Conservation (phyloP, 129 eudicot species). For the Ambrosia trifida region DNA sequence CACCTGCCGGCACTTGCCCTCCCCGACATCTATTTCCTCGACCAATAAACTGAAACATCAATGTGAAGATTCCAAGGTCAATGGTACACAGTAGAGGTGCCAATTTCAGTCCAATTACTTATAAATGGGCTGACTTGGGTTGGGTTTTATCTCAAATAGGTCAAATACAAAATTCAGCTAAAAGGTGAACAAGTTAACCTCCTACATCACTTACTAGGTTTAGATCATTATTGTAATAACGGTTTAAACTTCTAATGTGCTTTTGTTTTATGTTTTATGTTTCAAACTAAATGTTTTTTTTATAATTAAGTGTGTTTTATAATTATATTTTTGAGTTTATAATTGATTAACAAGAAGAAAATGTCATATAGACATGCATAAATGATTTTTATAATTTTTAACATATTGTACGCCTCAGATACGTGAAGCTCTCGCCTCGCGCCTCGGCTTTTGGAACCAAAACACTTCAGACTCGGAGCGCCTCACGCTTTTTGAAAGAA, state of each 20-base stretch:
- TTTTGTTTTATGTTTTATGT: no score
- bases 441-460: no score
- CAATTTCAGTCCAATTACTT: neutral
- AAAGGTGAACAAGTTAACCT: neutral
- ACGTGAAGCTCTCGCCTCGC: no score
- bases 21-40: slow-evolving; percentile 98
- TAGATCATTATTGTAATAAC: neutral
- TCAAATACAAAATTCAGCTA: neutral
- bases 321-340: neutral
- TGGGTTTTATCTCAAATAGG: neutral
- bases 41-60: slow-evolving; percentile 76
- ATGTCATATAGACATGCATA: no score
- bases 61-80: slow-evolving; percentile 2
- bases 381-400: no score
- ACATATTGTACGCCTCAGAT: no score
- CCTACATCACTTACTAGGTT: neutral
- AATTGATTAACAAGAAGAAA: neutral
- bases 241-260: neutral
- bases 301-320: neutral
- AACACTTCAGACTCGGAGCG: no score
- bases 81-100: neutral
- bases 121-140: neutral
- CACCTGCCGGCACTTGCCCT: slow-evolving; percentile 82
- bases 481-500: no score
- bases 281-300: no score